A percentile compares a stretch with the other conserved stretches of the same genome.
phyloP scores from a whole-genome alignment of 495 filamentous ascomycete genomes.

The Pyrenula massariospora region DNA sequence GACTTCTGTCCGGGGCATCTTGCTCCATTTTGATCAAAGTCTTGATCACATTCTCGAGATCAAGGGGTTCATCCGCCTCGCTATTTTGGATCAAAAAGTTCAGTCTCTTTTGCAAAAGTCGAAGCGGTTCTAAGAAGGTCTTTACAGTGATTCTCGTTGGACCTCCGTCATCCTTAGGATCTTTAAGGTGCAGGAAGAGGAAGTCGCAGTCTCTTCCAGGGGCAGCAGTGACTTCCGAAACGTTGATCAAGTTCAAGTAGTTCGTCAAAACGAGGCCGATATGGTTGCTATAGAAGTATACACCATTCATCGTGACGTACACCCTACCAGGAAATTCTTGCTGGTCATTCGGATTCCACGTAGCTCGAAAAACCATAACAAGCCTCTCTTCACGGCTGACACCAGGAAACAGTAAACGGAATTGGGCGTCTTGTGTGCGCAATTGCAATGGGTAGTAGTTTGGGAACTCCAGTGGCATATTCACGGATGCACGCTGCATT shows the following conservation, averaged over 20 bases:
- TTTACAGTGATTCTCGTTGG: conserved; percentile 73
- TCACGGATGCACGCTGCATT: conserved; percentile 27
- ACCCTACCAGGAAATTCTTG: conserved; percentile 80
- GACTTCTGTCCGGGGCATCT: conserved; percentile 46
- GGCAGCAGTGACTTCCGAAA: conserved; percentile 81
- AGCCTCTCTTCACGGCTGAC: conserved; percentile 63
- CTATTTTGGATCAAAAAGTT: conserved; percentile 73
- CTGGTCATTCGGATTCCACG: conserved; percentile 63
- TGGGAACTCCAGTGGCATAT: conserved; percentile 51
- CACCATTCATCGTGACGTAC: conserved; percentile 72
- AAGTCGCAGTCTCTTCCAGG: conserved; percentile 87
- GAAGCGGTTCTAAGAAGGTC: conserved; percentile 80
- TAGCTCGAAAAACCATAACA: conserved; percentile 66
- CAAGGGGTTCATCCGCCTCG: conserved; percentile 49
- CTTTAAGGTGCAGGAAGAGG: conserved; percentile 74
- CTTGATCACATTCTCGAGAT: conserved; percentile 52
- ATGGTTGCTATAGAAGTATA: conserved; percentile 95
- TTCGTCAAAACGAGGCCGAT: conserved; percentile 84
- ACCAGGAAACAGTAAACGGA: conserved; percentile 78
- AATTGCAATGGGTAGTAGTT: conserved; percentile 72
- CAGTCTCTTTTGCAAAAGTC: conserved; percentile 68
- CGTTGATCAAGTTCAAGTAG: conserved; percentile 54
- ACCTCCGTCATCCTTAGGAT: conserved; percentile 43
- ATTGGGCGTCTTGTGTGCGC: conserved; percentile 83
- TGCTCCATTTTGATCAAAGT: conserved; percentile 57